These are phyloP conservation scores for Vaccinium darrowii DNA, from an alignment of 148 eudicot species.

Conservation along the genomic window DNA sequence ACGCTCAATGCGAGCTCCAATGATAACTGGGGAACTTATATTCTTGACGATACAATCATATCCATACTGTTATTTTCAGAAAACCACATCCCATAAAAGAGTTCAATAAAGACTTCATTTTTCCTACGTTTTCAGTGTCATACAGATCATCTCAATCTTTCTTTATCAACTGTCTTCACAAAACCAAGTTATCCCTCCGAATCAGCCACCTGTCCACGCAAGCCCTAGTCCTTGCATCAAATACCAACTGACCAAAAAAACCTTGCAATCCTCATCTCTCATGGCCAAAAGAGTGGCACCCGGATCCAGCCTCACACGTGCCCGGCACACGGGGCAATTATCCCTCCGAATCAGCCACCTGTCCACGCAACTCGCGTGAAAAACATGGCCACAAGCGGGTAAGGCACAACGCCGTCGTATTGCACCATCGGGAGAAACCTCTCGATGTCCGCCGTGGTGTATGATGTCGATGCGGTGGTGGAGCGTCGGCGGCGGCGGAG, in stretches of 20 bases:
- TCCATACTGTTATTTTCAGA: not conserved
- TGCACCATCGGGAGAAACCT: constrained; percentile 11
- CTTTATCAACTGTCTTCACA: not conserved
- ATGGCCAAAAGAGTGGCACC: not conserved
- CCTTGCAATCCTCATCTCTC: constrained; percentile 23
- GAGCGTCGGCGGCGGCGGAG: constrained; percentile 12
- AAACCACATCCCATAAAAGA: not conserved
- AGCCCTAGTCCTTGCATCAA: constrained; percentile 2
- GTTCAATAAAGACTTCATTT: not conserved
- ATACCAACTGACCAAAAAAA: constrained; percentile 26
- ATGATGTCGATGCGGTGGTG: too few relatives aligned
- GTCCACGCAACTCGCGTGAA: constrained; percentile 63
- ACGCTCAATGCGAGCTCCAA: not conserved
- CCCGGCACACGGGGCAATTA: constrained; percentile 72
- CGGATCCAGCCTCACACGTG: constrained; percentile 37
- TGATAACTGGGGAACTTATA: not conserved
- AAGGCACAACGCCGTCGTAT: constrained; percentile 18
- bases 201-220: too few relatives aligned
- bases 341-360: constrained; percentile 53
- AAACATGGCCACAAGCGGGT: constrained; percentile 58
- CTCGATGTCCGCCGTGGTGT: not conserved
- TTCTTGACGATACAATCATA: not conserved
- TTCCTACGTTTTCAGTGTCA: not conserved
- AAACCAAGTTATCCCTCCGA: too few relatives aligned
- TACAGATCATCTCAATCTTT: not conserved